These are phyloP conservation scores for Argentina anserina DNA, from an alignment of 306 rosid species.

Conservation along the genomic window DNA sequence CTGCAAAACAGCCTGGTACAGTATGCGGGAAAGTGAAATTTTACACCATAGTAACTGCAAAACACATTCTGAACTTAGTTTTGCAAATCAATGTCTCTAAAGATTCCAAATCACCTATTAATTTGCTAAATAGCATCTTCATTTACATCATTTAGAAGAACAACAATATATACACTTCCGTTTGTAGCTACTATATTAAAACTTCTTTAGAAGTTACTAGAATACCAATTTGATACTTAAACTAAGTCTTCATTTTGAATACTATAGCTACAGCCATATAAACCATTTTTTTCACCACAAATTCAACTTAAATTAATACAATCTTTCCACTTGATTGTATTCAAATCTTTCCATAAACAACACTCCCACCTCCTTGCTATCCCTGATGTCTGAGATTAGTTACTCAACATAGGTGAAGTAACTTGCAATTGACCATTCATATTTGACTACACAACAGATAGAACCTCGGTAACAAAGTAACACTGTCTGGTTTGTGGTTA, in stretches of 20 bases:
- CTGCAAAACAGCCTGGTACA: not conserved
- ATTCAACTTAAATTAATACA: not conserved
- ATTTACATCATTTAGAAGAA: not conserved
- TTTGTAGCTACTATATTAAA: not conserved
- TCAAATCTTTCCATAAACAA: not conserved
- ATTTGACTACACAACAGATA: not conserved
- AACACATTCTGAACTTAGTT: not conserved
- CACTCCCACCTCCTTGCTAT: not conserved
- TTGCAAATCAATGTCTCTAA: not conserved
- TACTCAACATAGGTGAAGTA: not conserved
- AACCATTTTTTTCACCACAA: not conserved
- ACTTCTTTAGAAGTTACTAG: not conserved
- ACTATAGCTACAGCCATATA: not conserved
- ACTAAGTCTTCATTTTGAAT: not conserved
- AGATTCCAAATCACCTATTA: not conserved
- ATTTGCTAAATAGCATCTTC: not conserved
- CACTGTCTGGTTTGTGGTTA: not conserved
- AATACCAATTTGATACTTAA: not conserved
- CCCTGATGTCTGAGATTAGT: no score
- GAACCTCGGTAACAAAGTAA: not conserved
- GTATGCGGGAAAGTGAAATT: not conserved
- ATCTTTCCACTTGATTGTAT: not conserved
- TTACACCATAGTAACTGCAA: not conserved
- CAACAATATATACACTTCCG: not conserved
- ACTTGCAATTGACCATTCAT: not conserved